Percentiles rank a stretch among this genome's conserved stretches.
phyloP scores from a whole-genome alignment of 306 rosid species.

The Cotoneaster glaucophyllus region DNA sequence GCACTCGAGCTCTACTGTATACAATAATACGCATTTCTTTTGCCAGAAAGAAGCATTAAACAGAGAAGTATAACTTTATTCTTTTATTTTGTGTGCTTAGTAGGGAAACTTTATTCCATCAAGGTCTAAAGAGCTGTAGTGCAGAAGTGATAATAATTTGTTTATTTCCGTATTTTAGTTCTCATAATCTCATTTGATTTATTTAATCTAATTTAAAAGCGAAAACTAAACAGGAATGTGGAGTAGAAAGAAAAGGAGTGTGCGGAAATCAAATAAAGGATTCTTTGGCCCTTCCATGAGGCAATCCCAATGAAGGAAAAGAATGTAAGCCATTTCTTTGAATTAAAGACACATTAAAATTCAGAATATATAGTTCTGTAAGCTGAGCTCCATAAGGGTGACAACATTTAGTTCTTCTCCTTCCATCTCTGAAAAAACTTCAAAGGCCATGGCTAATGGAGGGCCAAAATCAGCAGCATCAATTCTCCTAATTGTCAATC shows the following conservation, averaged over 20 bases:
- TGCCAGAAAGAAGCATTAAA: not conserved
- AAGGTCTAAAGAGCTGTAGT: not conserved
- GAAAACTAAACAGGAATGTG: too few relatives aligned
- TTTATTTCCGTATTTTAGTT: too few relatives aligned
- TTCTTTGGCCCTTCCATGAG: slow-evolving; percentile 38
- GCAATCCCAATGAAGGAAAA: slow-evolving; percentile 45
- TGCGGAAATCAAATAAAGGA: not conserved
- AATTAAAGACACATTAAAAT: slow-evolving; percentile 27
- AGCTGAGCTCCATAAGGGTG: slow-evolving; percentile 3
- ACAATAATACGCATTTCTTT: not conserved
- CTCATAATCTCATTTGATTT: too few relatives aligned
- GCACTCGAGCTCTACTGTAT: not conserved
- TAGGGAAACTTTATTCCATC: slow-evolving; percentile 12
- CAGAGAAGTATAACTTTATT: not conserved
- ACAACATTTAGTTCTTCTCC: slow-evolving; percentile 12
- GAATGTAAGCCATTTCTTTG: slow-evolving; percentile 51
- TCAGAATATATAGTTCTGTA: not conserved
- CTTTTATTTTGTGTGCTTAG: slow-evolving; percentile 11
- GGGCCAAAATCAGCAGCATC: slow-evolving; percentile 56
- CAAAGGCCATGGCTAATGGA: slow-evolving; percentile 50
- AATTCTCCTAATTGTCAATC: slow-evolving; percentile 55
- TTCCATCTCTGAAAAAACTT: slow-evolving; percentile 8
- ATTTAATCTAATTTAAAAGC: too few relatives aligned
- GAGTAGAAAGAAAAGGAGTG: too few relatives aligned
- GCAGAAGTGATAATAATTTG: too few relatives aligned